Base-by-base conservation (phyloP, 208 protist genomes). In the Wallacemonas sp. region DNA sequence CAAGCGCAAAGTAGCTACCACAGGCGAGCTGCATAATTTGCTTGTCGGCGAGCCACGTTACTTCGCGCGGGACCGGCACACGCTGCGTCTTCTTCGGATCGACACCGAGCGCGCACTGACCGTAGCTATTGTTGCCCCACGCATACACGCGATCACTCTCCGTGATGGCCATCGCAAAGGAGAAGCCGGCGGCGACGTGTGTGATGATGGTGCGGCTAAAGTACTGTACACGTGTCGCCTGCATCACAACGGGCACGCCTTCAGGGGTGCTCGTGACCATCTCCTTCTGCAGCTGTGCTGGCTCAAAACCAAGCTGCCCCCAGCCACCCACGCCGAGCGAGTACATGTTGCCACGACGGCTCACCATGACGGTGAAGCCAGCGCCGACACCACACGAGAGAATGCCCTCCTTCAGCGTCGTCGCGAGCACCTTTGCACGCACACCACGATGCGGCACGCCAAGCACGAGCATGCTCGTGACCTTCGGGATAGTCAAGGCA, bases 61-160 rank as follows among this genome's bases (percentile, higher is more conserved):
- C 77, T 75, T 92, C 80, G 27, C 70, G 69, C 39, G 88, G 88
- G 51, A 77, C 58, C 44, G 47, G 41, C 33, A 94, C 81, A 62
- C 75, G 76, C 69, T 71, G 62, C 53, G 72, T 65, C 66, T 84
- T 78, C 46, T 66, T 66, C 11, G 85, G 85, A 56, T 89, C 77
- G 4, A 89, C 61, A 55, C 85, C 88, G 72, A 92, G 66, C 49
- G 84, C 88, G 68, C 84, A 85, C 73, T 94, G 88, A 33, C 72
- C 83, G 62, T 88, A 84, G 63, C 74, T 86, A 68, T 94, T 94
- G 75, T 83, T 94, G 62, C 88, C 88, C 86, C 88, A 94, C 24
- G 80, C 47, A 51, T 81, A 94, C 41, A 94, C 80, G 17, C 82
- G 80, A 53, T 94, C 79, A 53, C 76, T 70, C 56, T 92, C 83